These are phyloP conservation scores for Patellaria atrata DNA, from an alignment of 495 filamentous ascomycete genomes.

Conservation along the genomic window DNA sequence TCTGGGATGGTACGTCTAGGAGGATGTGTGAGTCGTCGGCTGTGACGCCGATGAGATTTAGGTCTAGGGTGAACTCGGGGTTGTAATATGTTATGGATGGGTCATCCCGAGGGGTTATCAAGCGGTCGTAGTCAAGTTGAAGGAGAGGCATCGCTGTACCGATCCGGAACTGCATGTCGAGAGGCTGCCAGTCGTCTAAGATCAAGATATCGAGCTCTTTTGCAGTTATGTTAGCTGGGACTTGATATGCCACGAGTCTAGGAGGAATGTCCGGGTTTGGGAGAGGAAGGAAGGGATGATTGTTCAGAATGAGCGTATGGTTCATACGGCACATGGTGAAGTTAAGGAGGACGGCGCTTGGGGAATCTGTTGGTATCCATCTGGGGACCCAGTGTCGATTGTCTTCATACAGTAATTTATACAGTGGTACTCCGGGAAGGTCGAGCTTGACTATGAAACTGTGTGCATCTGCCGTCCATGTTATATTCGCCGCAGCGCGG, in stretches of 20 bases:
- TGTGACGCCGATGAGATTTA: conserved; percentile 9
- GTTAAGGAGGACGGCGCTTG: conserved; percentile 13
- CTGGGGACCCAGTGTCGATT: conserved; percentile 5
- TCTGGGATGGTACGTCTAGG: conserved; percentile 5
- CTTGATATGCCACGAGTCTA: conserved; percentile 9
- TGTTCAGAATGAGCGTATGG: conserved; percentile 13
- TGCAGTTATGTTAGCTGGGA: conserved; percentile 6
- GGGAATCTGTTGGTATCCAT: background rate
- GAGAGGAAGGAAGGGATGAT: conserved; percentile 7
- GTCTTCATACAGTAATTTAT: conserved; percentile 12
- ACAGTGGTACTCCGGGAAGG: conserved; percentile 10
- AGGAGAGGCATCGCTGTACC: no score
- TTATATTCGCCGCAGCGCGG: no score
- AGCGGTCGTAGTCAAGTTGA: conserved; percentile 11
- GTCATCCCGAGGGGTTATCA: conserved; percentile 8
- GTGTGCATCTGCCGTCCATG: conserved; percentile 3
- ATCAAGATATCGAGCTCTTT: background rate
- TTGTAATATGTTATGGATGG: background rate
- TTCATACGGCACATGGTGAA: conserved; percentile 9
- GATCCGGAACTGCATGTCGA: conserved; percentile 4
- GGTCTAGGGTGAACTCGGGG: conserved; percentile 2
- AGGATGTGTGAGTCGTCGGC: conserved; percentile 6
- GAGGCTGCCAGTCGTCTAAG: background rate
- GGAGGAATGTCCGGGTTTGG: conserved; percentile 2
- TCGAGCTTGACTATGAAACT: conserved; percentile 12